Evolutionary conservation across 2,329 filamentous ascomycete genomes (phyloP).

Genomic region (Microsporum ferrugineum): DNA sequence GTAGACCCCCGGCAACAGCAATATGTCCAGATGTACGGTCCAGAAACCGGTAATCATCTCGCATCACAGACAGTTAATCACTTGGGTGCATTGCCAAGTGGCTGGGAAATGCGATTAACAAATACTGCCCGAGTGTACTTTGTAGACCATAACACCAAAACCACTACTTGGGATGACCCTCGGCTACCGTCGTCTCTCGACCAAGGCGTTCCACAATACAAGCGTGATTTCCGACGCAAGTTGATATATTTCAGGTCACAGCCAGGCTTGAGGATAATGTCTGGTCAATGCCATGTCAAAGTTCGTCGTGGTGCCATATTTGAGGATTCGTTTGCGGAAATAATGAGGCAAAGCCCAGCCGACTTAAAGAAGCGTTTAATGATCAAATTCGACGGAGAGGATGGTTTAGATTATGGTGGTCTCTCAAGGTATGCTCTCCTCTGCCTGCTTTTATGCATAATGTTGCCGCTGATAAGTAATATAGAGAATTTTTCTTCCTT

Average conservation of each 20-base stretch:
- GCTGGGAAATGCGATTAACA: slow-evolving; percentile 98
- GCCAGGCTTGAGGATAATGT: slow-evolving; percentile 86
- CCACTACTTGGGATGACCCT: slow-evolving; percentile 97
- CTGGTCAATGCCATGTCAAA: slow-evolving; percentile 96
- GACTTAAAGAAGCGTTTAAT: slow-evolving; percentile 97
- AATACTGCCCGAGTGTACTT: slow-evolving; percentile 98
- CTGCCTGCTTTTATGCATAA: background rate
- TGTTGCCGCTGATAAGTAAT: background rate
- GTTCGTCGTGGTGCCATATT: slow-evolving; percentile 94
- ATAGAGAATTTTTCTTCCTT: slow-evolving; percentile 95
- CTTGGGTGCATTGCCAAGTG: slow-evolving; percentile 84
- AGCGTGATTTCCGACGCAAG: slow-evolving; percentile 95
- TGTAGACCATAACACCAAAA: slow-evolving; percentile 99
- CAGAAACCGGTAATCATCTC: slow-evolving; percentile 57
- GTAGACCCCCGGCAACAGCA: slow-evolving; percentile 94
- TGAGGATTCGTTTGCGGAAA: slow-evolving; percentile 96
- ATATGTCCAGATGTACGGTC: slow-evolving; percentile 96
- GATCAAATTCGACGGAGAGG: slow-evolving; percentile 99
- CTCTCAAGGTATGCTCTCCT: slow-evolving; percentile 54
- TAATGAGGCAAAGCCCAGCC: slow-evolving; percentile 87
- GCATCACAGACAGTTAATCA: slow-evolving; percentile 92
- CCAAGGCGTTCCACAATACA: slow-evolving; percentile 98
- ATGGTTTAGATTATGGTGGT: slow-evolving; percentile 94
- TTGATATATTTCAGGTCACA: slow-evolving; percentile 99
- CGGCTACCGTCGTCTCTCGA: slow-evolving; percentile 89